Conservation (phyloP, 495 filamentous ascomycete species). For the Talaromyces proteolyticus region DNA sequence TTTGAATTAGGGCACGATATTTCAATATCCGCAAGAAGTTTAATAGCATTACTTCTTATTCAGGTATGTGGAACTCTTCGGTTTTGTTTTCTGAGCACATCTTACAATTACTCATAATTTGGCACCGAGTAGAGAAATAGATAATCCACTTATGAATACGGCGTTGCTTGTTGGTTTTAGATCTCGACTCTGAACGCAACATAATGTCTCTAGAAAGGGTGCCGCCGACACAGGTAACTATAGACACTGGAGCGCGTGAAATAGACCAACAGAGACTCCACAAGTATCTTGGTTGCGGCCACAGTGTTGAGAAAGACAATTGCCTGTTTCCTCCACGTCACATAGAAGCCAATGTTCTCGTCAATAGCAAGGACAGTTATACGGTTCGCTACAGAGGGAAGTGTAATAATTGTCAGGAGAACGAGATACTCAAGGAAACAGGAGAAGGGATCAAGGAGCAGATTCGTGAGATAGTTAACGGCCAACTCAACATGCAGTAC, state of each 20-base stretch:
- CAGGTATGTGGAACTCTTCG: too few species aligned
- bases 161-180: too few species aligned
- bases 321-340: conserved; percentile 3
- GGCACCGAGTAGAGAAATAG: too few species aligned
- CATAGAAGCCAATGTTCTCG: not conserved
- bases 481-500: not conserved
- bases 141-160: too few species aligned
- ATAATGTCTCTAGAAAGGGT: not conserved
- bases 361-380: not conserved
- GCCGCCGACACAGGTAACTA: not conserved
- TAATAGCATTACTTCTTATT: too few species aligned
- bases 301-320: not conserved
- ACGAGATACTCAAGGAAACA: not conserved
- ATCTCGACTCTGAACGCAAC: too few species aligned
- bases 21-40: too few species aligned
- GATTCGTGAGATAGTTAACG: not conserved
- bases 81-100: too few species aligned
- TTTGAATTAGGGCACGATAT: too few species aligned
- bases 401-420: conserved; percentile 4
- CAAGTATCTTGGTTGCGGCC: not conserved
- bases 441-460: not conserved
- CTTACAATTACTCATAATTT: too few species aligned
- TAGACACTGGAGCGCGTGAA: not conserved
- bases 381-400: not conserved
- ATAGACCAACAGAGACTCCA: not conserved